Percentiles rank a stretch among this genome's conserved stretches.
Evolutionary conservation across 129 eudicot genomes (phyloP).

Genomic region (Lonicera japonica): DNA sequence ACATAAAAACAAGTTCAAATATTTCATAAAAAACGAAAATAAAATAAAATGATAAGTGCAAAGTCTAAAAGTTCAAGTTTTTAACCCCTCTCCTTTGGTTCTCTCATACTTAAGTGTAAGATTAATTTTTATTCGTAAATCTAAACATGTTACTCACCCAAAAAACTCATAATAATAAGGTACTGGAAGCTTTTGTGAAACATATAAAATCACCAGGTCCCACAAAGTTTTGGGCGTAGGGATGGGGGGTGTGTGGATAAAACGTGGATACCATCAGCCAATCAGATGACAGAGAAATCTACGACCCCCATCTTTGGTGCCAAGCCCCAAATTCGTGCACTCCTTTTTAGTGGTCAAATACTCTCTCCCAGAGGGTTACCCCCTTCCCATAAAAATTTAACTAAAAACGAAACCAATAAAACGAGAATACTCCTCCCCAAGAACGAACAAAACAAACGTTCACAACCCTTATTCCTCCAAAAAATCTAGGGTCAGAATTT

Average conservation of each 20-base stretch:
- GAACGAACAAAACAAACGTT: background rate
- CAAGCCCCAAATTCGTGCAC: background rate
- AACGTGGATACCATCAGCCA: conserved; percentile 57
- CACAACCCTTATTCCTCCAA: background rate
- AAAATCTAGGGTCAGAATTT: background rate
- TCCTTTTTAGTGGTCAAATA: background rate
- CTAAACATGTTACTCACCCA: no score
- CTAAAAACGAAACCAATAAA: background rate
- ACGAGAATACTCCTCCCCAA: background rate
- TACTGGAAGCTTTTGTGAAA: no score
- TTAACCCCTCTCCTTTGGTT: no score
- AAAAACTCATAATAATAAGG: no score
- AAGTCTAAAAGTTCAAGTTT: no score
- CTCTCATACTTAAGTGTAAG: no score
- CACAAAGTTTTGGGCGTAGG: background rate
- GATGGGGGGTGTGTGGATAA: conserved; percentile 58
- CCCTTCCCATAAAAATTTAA: background rate
- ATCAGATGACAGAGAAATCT: conserved; percentile 47
- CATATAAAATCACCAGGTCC: background rate
- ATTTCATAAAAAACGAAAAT: no score
- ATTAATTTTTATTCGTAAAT: no score
- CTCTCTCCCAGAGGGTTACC: background rate
- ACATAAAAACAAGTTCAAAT: no score
- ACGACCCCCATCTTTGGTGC: background rate
- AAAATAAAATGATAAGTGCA: no score